A percentile compares a stretch with the other conserved stretches of the same genome.
Conservation (phyloP, 2,329 filamentous ascomycete genomes). For the Pseudocercospora ulei region DNA sequence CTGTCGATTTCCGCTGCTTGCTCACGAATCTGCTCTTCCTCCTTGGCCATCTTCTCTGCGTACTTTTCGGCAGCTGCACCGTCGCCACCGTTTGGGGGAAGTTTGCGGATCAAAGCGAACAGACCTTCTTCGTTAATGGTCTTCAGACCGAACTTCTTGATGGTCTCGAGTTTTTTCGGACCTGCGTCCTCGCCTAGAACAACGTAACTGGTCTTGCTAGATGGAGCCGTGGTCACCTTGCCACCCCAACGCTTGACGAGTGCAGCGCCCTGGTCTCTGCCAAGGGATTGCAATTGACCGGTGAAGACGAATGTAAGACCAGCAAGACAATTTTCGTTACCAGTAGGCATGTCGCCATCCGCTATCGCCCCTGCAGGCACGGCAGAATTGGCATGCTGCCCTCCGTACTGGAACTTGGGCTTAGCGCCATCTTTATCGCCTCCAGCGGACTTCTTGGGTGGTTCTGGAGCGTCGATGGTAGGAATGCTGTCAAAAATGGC, state of each 20-base stretch:
- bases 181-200: slow-evolving; percentile 86
- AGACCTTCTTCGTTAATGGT: slow-evolving; percentile 91
- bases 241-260: slow-evolving; percentile 91
- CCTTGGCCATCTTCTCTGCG: slow-evolving; percentile 72
- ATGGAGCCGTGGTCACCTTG: slow-evolving; percentile 75
- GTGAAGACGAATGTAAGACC: slow-evolving; percentile 94
- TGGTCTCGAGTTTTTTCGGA: slow-evolving; percentile 83
- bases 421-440: slow-evolving; percentile 40
- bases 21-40: slow-evolving; percentile 70
- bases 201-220: slow-evolving; percentile 87
- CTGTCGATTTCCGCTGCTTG: slow-evolving; percentile 77
- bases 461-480: slow-evolving; percentile 70
- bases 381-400: slow-evolving; percentile 40
- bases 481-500: slow-evolving; percentile 82
- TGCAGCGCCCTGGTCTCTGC: slow-evolving; percentile 72
- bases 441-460: slow-evolving; percentile 54
- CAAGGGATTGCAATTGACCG: slow-evolving; percentile 68
- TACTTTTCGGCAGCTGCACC: slow-evolving; percentile 80
- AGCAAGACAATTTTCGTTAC: slow-evolving; percentile 78
- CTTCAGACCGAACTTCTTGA: slow-evolving; percentile 67
- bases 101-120: slow-evolving; percentile 68
- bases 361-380: slow-evolving; percentile 56
- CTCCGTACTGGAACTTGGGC: slow-evolving; percentile 69
- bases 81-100: slow-evolving; percentile 78
- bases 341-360: slow-evolving; percentile 63